phyloP scores from a whole-genome alignment of 352 stramenopile species.

The Pythium dissimile region DNA sequence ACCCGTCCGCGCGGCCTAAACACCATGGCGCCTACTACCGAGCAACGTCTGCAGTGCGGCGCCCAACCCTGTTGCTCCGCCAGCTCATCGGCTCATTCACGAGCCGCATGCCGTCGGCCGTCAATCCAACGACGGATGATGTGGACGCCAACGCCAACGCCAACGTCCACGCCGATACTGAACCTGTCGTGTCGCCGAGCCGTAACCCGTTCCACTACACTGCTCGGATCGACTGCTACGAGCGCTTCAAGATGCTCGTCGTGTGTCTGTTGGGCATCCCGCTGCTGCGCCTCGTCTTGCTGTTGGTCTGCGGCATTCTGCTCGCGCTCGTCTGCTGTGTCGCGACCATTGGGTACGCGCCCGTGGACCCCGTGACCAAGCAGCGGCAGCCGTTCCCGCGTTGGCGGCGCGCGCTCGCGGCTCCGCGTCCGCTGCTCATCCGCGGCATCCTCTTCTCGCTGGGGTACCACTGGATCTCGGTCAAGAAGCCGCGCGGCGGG shows the following conservation, averaged over 20 bases:
- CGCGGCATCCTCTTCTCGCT: constrained; percentile 53
- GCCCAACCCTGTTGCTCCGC: neutral
- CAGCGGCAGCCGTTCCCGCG: constrained; percentile 26
- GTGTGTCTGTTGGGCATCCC: constrained; percentile 55
- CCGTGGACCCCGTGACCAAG: constrained; percentile 31
- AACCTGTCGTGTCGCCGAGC: neutral
- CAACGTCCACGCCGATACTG: neutral
- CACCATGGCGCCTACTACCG: no score
- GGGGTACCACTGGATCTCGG: constrained; percentile 65
- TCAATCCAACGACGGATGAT: neutral
- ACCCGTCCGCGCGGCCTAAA: neutral
- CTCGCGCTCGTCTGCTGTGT: constrained; percentile 40
- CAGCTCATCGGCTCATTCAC: constrained; percentile 7
- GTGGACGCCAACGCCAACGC: no score
- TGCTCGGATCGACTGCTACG: constrained; percentile 50
- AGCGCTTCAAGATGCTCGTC: constrained; percentile 50
- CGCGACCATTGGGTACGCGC: constrained; percentile 49
- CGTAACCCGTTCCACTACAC: constrained; percentile 64
- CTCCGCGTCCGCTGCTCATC: constrained; percentile 38
- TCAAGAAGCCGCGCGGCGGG: constrained; percentile 31
- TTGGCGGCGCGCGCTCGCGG: constrained; percentile 39
- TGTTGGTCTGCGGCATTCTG: constrained; percentile 32
- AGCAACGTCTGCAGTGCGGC: neutral
- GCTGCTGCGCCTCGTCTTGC: constrained; percentile 45
- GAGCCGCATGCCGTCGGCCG: neutral